Conservation (phyloP, 169 alveolate genomes). For the Eimeria nieschulzi region DNA sequence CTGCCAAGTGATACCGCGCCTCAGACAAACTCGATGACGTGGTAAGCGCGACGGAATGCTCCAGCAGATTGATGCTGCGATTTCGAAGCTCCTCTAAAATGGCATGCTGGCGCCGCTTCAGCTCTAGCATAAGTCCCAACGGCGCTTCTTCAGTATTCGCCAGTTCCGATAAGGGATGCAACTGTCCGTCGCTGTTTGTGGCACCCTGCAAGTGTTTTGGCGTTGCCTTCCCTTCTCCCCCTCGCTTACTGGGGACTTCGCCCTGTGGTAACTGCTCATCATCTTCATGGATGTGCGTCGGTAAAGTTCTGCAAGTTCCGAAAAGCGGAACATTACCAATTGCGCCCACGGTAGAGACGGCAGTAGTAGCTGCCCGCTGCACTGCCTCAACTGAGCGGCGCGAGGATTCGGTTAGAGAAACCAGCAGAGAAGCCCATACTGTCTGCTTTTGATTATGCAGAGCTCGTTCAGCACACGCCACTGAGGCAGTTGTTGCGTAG, state of each 20-base stretch:
- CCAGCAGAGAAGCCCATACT: slow-evolving; percentile 23
- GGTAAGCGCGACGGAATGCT: slow-evolving; percentile 57
- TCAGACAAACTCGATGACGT: slow-evolving; percentile 28
- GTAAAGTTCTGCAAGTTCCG: slow-evolving; percentile 11
- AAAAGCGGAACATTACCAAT: slow-evolving; percentile 27
- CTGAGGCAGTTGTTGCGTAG: background rate
- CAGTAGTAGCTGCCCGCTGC: slow-evolving; percentile 44
- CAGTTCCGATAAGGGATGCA: background rate
- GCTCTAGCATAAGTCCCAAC: slow-evolving; percentile 24
- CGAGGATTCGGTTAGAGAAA: background rate
- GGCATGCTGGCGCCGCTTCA: slow-evolving; percentile 50
- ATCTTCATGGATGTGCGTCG: background rate
- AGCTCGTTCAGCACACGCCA: background rate
- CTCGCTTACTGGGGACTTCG: background rate
- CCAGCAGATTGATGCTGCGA: slow-evolving; percentile 40
- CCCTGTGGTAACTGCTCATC: background rate
- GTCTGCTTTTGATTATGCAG: slow-evolving; percentile 18
- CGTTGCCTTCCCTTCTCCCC: background rate
- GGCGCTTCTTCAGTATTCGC: background rate
- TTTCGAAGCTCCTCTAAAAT: slow-evolving; percentile 39
- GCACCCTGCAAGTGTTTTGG: background rate
- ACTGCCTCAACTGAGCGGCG: slow-evolving; percentile 42
- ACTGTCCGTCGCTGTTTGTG: background rate
- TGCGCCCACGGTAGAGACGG: slow-evolving; percentile 16
- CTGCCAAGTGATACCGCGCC: slow-evolving; percentile 61